Base-by-base conservation (phyloP, 1,284 basidiomycete genomes). In the Pisolithus thermaeus region DNA sequence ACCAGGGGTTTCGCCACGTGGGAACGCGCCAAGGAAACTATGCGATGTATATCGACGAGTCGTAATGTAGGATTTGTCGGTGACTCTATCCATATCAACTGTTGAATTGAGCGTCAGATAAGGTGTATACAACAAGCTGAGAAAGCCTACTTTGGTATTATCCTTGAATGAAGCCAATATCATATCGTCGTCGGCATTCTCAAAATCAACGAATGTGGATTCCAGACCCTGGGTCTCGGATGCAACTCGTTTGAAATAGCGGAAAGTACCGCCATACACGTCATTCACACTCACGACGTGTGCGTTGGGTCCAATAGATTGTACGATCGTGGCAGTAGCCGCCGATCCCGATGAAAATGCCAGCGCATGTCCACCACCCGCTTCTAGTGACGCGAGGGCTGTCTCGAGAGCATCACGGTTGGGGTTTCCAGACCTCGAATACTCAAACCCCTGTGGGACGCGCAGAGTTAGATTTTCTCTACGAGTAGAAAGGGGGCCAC, bases 31-130 rank as follows among this genome's bases (percentile, higher is more conserved):
- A 94, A 72, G 30, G 76, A 66, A 38, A 78, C 76, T 56, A 94
- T 78, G 51, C 80, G 76, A 1, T 76, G 65, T 62, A 95, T 84
- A 65, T 92, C 84, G 54, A 95, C 83, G 35, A 97, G 72, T 16
- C 87, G 83, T 11, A 98, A 83, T 1, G 92, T 92, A 0, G 96
- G 96, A 72, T 98, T 98, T 14, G 94, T 97, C 0, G 95, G 96
- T 0, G 90, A 81, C 71, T 99, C 95, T 64, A 97, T 84, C 94
- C 94, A 98, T 53, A 99, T 81, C n/a, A 98, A 76, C 88, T 95
- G 11, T 16, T n/a, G 30, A 1, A 23, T 39, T 23, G 18, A 22
- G 0, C 39, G 25, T 30, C 41, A 5, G 36, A 16, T 14, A 6
- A 2, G 20, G 2, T 7, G 23, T 14, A 14, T 14, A 5, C 1